Base-by-base conservation (phyloP, 768 basidiomycete species). In the Hericium coralloides region DNA sequence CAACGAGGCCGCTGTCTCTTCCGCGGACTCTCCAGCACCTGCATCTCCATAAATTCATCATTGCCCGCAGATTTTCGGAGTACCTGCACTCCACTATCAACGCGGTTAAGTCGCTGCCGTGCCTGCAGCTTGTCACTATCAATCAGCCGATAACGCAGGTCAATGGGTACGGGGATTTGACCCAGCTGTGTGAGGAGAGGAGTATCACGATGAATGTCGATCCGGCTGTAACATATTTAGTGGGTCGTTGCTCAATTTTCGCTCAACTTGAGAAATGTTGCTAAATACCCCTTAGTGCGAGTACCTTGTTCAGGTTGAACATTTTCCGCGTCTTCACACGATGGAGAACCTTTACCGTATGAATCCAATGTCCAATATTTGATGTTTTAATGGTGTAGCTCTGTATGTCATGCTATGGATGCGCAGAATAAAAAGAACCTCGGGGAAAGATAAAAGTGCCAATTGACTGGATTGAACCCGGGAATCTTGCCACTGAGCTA, bases 391-490 rank as follows among this genome's bases (percentile, higher is more conserved):
- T 1, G 8, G 10, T 6, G 31, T 31, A 31, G 1, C 31, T 31
- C 10, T 9, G 7, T 31, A 6, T 31, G 31, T 31, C 31, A 31
- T 31, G 31, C 31, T 31, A 31, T 31, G 31, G 8, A 9, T 26
- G 7, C 31, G 10, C 10, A 31, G 31, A 31, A 31, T 31, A 31
- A 31, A 31, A 31, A 31, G 31, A 9, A 31, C 6, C 31, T 31
- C 10, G 31, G 31, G 1, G 7, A 9, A 31, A 56, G 53, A 58
- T 43, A 38, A 31, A 57, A 58, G 52, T 65, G 55, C 61, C 65
- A 56, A 54, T 53, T 53, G 64, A 62, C 60, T 60, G 60, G 60
- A 60, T 60, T 60, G 60, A 60, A 60, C 60, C n/a, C n/a, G n/a
- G n/a, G n/a, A n/a, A n/a, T n/a, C n/a, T 17, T 45, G 18, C 43